Percentiles rank a stretch among this genome's conserved stretches.
Conservation (phyloP, 169 alveolate genomes). For the Cryptosporidium sp. region DNA sequence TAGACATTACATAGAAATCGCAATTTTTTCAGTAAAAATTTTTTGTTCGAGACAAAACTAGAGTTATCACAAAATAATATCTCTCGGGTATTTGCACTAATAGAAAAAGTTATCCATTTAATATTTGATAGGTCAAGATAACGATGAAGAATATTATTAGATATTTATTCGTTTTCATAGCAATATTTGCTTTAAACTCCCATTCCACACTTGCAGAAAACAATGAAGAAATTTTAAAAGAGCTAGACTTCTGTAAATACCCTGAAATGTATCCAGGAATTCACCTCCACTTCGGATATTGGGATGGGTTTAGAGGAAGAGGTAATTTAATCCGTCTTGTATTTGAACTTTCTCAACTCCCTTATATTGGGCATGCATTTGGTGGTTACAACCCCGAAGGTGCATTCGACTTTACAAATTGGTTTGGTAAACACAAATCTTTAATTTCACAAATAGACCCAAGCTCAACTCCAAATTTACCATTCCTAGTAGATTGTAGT, state of each 20-base stretch:
- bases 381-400: slow-evolving; percentile 64
- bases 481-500: slow-evolving; percentile 66
- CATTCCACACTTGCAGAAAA: neutral
- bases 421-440: slow-evolving; percentile 34
- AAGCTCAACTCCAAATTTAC: slow-evolving; percentile 32
- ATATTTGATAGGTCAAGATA: neutral
- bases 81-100: neutral
- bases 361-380: slow-evolving; percentile 53
- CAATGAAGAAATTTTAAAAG: slow-evolving; percentile 16
- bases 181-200: neutral
- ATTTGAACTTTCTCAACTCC: slow-evolving; percentile 33
- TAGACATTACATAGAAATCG: slow-evolving; percentile 3
- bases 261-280: slow-evolving; percentile 40
- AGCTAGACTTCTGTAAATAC: slow-evolving; percentile 41
- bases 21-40: neutral
- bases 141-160: neutral
- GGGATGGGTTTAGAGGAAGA: slow-evolving; percentile 70
- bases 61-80: neutral
- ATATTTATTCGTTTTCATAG: neutral
- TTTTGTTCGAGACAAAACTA: slow-evolving; percentile 7
- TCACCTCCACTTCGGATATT: slow-evolving; percentile 52
- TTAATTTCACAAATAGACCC: slow-evolving; percentile 50
- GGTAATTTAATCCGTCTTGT: slow-evolving; percentile 50
- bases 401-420: slow-evolving; percentile 50
- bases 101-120: neutral